Evolutionary conservation across 2,329 filamentous ascomycete species (phyloP), one percentile per base, ranked within the genome.

Genomic region (Seiridium cupressi): DNA sequence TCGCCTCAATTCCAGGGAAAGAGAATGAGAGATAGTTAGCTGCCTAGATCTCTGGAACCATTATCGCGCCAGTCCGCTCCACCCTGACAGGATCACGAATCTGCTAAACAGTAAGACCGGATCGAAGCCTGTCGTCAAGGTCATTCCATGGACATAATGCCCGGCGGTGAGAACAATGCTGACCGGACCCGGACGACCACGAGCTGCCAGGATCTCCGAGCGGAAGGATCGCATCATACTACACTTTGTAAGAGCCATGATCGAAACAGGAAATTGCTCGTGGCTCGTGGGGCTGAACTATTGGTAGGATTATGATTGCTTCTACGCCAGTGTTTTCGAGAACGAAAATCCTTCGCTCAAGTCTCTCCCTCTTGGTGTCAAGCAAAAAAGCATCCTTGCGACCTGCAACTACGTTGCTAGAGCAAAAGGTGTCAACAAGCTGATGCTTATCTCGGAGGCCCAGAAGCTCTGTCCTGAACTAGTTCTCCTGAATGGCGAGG

Each of bases 361-460:
- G 70, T 81, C 83, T 1, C 77, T 90, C 18, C 92, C 93, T 5
- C 79, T 98, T 40, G 93, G 92, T 42, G 87, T 97, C 61, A 91
- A 93, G 74, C 93, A 97, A 76, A 97, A 97, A 76, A 91, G 93
- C 72, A 97, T 97, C 59, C 82, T 95, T 46, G 92, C 93, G 31
- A 96, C 93, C 4, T 96, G 92, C 82, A 98, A 98, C 76, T 98
- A 98, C 74, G 91, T 91, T 71, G 94, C 94, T 31, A 87, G 94
- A 42, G 79, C 86, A 56, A 83, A 77, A n/a, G 87, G 86, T 58
- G 81, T 93, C 58, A 81, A 84, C 73, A 98, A 99, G 78, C 82
- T 98, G 62, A 93, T 96, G 81, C 84, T 92, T 64, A 87, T 97
- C 70, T 84, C 82, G 57, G 92, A 97, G 63, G 95, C 94, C 3